Conservation (phyloP, 2,329 filamentous ascomycete genomes). For the Penicillium rolfsii region DNA sequence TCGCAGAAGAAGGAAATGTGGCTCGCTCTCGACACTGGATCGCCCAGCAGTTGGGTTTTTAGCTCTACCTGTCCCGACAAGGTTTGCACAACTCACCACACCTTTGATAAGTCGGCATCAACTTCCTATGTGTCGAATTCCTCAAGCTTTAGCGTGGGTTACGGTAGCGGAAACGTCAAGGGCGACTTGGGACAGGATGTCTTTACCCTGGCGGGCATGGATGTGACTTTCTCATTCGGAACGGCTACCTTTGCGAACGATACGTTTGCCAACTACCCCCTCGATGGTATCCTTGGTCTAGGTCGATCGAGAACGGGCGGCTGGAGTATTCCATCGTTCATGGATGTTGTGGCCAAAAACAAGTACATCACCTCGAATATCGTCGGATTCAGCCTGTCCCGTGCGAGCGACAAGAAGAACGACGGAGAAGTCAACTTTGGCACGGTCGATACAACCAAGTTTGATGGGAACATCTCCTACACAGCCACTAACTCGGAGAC, state of each 20-base stretch:
- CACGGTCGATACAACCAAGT: constrained; percentile 67
- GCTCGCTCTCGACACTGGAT: constrained; percentile 59
- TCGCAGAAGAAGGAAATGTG: constrained; percentile 55
- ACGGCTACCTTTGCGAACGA: constrained; percentile 70
- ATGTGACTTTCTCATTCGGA: constrained; percentile 69
- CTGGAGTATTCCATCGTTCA: constrained; percentile 63
- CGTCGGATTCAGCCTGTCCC: constrained; percentile 71
- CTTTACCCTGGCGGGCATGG: constrained; percentile 67
- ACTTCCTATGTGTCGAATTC: constrained; percentile 58
- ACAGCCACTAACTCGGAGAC: constrained; percentile 60
- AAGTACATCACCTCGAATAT: constrained; percentile 66
- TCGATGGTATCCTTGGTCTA: constrained; percentile 85
- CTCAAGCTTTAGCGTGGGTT: constrained; percentile 65
- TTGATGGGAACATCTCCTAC: constrained; percentile 70
- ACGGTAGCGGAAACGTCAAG: constrained; percentile 75
- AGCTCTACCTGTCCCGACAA: constrained; percentile 66
- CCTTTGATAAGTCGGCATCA: constrained; percentile 69
- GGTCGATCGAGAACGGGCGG: constrained; percentile 63
- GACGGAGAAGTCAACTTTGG: constrained; percentile 81
- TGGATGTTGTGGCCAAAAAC: constrained; percentile 63
- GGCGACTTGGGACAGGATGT: constrained; percentile 70
- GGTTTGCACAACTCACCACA: constrained; percentile 71
- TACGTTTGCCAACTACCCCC: constrained; percentile 77
- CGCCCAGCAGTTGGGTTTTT: constrained; percentile 81
- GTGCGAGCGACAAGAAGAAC: constrained; percentile 66